A percentile compares a stretch with the other conserved stretches of the same genome.
These are phyloP conservation scores for Podospora tetraspora DNA, from an alignment of 495 filamentous ascomycete species.

Conservation along the genomic window DNA sequence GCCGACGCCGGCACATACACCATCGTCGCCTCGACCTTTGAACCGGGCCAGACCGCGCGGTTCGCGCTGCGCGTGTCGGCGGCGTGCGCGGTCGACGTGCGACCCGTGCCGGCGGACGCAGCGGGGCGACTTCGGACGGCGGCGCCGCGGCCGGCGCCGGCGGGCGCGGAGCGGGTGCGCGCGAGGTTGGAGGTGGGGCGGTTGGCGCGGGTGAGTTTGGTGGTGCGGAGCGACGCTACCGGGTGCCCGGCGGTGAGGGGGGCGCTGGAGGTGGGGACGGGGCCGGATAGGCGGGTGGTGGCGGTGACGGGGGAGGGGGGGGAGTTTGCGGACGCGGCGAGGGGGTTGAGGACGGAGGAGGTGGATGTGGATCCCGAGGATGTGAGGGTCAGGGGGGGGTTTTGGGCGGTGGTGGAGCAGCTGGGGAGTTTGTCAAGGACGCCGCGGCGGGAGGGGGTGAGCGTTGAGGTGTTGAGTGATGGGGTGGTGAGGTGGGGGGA, in stretches of 20 bases:
- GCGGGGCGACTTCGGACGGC: slow-evolving; percentile 60
- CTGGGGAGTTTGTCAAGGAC: slow-evolving; percentile 41
- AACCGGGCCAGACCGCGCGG: slow-evolving; percentile 64
- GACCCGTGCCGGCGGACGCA: slow-evolving; percentile 56
- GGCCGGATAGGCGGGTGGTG: slow-evolving; percentile 58
- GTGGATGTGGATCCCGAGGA: slow-evolving; percentile 60
- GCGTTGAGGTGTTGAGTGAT: slow-evolving; percentile 67
- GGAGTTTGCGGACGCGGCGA: slow-evolving; percentile 61
- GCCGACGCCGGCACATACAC: slow-evolving; percentile 72
- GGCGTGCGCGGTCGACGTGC: slow-evolving; percentile 46
- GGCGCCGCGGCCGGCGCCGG: slow-evolving; percentile 36
- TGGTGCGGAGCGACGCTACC: slow-evolving; percentile 10
- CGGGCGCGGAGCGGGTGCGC: slow-evolving; percentile 49
- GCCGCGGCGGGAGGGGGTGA: slow-evolving; percentile 43
- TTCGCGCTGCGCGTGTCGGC: slow-evolving; percentile 71
- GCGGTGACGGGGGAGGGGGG: slow-evolving; percentile 50
- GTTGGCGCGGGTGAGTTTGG: slow-evolving; percentile 50
- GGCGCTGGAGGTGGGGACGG: slow-evolving; percentile 57
- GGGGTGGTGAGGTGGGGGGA: slow-evolving; percentile 55
- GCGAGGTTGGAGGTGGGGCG: slow-evolving; percentile 47
- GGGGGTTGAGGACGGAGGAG: slow-evolving; percentile 64
- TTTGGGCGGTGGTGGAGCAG: slow-evolving; percentile 78
- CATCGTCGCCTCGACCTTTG: slow-evolving; percentile 82
- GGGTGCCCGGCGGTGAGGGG: slow-evolving; percentile 49
- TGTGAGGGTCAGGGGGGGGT: slow-evolving; percentile 41